Percentiles rank a stretch among this genome's conserved stretches.
Conservation (phyloP, 352 stramenopile species). For the Peronospora farinosa region DNA sequence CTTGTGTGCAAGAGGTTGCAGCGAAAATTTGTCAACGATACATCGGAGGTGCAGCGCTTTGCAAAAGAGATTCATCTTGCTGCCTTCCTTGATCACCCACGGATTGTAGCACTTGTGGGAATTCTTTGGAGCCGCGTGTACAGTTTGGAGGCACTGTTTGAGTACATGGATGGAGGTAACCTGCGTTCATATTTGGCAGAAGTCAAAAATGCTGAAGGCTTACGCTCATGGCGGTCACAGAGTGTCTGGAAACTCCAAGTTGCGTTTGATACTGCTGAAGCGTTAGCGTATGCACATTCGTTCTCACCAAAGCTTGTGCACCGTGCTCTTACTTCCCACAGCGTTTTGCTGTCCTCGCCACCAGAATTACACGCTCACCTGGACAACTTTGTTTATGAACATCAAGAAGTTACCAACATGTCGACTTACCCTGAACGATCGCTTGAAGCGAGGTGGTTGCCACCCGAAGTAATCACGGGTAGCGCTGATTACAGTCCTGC, state of each 20-base stretch:
- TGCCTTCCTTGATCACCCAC: slow-evolving; percentile 38
- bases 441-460: slow-evolving; percentile 29
- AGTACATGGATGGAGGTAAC: slow-evolving; percentile 60
- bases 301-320: slow-evolving; percentile 39
- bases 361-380: slow-evolving; percentile 33
- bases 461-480: slow-evolving; percentile 38
- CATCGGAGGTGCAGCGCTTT: slow-evolving; percentile 29
- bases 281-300: slow-evolving; percentile 44
- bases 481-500: slow-evolving; percentile 30
- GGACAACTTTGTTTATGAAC: slow-evolving; percentile 35
- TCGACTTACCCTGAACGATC: slow-evolving; percentile 12
- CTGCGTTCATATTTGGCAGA: slow-evolving; percentile 35
- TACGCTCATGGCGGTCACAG: slow-evolving; percentile 15
- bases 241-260: slow-evolving; percentile 33
- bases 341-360: slow-evolving; percentile 33
- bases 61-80: slow-evolving; percentile 40
- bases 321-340: slow-evolving; percentile 39
- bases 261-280: slow-evolving; percentile 42
- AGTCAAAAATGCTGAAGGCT: slow-evolving; percentile 8
- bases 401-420: slow-evolving; percentile 20
- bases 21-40: slow-evolving; percentile 25
- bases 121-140: slow-evolving; percentile 38
- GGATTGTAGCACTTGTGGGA: slow-evolving; percentile 42
- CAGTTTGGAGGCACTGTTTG: slow-evolving; percentile 48
- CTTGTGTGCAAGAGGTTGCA: slow-evolving; percentile 39